Conservation (phyloP, 768 basidiomycete species). For the button mushroom (Agaricus bisporus) region DNA sequence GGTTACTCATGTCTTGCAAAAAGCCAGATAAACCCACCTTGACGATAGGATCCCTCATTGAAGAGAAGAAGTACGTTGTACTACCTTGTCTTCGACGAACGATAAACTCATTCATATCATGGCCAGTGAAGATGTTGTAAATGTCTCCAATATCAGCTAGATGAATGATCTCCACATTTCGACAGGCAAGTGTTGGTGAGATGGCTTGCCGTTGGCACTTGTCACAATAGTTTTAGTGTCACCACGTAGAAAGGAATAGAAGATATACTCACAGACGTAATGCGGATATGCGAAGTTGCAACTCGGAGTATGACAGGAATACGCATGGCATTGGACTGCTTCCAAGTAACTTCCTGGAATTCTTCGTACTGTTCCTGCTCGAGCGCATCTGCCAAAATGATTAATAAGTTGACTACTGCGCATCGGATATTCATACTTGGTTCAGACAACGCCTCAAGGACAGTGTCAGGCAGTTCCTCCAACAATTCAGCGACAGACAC, state of each 20-base stretch:
- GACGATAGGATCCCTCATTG: constrained; percentile 62
- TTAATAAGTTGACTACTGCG: not conserved
- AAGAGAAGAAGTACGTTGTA: constrained; percentile 73
- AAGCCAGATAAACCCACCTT: constrained; percentile 39
- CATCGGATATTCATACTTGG: constrained; percentile 41
- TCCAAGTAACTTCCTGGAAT: constrained; percentile 63
- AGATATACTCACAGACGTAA: constrained; percentile 58
- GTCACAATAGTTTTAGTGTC: not conserved
- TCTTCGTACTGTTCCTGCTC: constrained; percentile 51
- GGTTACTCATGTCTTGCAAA: not conserved
- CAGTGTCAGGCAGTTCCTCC: constrained; percentile 45
- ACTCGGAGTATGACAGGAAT: constrained; percentile 69
- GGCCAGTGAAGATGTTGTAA: constrained; percentile 73
- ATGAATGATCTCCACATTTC: constrained; percentile 77
- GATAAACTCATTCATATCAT: constrained; percentile 73
- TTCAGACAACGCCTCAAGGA: constrained; percentile 40
- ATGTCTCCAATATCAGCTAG: constrained; percentile 82
- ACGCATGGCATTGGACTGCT: constrained; percentile 49
- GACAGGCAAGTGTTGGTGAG: constrained; percentile 61
- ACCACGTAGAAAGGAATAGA: not conserved
- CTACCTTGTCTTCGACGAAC: constrained; percentile 68
- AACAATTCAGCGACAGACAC: constrained; percentile 58
- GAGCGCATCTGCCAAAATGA: constrained; percentile 38
- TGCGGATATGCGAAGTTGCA: constrained; percentile 63
- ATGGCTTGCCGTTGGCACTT: constrained; percentile 60